Percentiles rank a stretch among this genome's conserved stretches.
Conservation (phyloP, 2,329 filamentous ascomycete species). For the Sporothrix phasma region DNA sequence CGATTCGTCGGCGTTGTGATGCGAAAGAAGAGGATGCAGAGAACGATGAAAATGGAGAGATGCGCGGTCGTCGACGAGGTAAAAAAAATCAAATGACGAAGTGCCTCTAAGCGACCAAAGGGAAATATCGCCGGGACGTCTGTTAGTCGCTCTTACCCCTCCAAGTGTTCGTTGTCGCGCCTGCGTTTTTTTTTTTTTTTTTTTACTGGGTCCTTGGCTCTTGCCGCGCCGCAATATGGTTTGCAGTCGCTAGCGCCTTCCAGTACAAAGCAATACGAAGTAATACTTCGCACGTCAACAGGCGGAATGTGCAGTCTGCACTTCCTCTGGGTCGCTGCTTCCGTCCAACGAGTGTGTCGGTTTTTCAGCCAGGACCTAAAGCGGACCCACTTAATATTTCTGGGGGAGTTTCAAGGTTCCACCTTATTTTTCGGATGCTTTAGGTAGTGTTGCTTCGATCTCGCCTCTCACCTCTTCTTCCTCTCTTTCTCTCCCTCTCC, state of each 20-base stretch:
- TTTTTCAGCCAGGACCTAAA: constrained; percentile 6
- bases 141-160: constrained; percentile 11
- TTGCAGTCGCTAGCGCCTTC: constrained; percentile 2
- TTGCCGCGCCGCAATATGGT: neutral
- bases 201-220: neutral
- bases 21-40: neutral
- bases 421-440: neutral
- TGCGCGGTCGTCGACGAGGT: neutral
- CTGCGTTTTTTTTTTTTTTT: neutral
- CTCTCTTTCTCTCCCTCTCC: constrained; percentile 3
- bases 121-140: neutral
- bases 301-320: constrained; percentile 1
- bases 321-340: constrained; percentile 2
- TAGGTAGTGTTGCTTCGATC: neutral
- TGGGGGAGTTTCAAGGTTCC: constrained; percentile 6
- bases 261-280: too few relatives aligned
- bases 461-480: neutral
- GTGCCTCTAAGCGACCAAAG: constrained; percentile 7
- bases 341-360: neutral
- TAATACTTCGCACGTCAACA: too few relatives aligned
- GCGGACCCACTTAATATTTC: constrained; percentile 1
- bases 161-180: too few relatives aligned
- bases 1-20: constrained; percentile 1
- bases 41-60: neutral
- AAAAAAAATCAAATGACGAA: constrained; percentile 9